Base-by-base conservation (phyloP, 1,139 yeast species). In the Lodderomyces parapsilosis region DNA sequence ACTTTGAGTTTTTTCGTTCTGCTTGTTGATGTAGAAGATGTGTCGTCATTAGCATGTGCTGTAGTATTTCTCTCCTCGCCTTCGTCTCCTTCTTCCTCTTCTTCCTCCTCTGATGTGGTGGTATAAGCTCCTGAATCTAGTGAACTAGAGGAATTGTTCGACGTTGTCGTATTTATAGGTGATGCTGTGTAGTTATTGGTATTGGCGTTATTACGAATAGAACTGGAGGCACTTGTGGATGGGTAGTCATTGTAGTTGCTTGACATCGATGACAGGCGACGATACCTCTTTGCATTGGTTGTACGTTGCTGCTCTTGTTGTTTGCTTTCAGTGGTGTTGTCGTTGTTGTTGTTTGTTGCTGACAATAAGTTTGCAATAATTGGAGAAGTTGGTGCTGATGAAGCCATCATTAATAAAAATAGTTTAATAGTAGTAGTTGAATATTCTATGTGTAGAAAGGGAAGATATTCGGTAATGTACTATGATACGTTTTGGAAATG, bases 361-460 rank as follows among this genome's bases (percentile, higher is more conserved):
- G 36, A 19, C 24, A 36, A 3, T 23, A 36, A 14, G 14, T 36
- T 36, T 23, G 38, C 13, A 11, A 36, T 36, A 7, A 36, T 17
- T 27, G 39, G 31, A 3, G 39, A 24, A 6, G 32, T 36, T 25
- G 31, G 38, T n/a, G 30, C 20, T 2, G 38, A 22, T 25, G 39
- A 25, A 4, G 14, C 19, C 32, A 19, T 28, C 20, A 14, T 10
- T 36, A 15, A 14, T 6, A 22, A 17, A 33, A 10, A 18, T 6
- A 6, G 15, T n/a, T 28, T 20, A 4, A 10, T 11, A 9, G 38
- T 23, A 4, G 38, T 17, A 32, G 35, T 32, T 9, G 10, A n/a
- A n/a, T n/a, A n/a, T n/a, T n/a, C n/a, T n/a, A n/a, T n/a, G n/a
- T n/a, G n/a, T n/a, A n/a, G 27, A 24, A 14, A 13, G 17, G 7